Conservation (phyloP, 495 filamentous ascomycete species). For the Xylaria palmicola region DNA sequence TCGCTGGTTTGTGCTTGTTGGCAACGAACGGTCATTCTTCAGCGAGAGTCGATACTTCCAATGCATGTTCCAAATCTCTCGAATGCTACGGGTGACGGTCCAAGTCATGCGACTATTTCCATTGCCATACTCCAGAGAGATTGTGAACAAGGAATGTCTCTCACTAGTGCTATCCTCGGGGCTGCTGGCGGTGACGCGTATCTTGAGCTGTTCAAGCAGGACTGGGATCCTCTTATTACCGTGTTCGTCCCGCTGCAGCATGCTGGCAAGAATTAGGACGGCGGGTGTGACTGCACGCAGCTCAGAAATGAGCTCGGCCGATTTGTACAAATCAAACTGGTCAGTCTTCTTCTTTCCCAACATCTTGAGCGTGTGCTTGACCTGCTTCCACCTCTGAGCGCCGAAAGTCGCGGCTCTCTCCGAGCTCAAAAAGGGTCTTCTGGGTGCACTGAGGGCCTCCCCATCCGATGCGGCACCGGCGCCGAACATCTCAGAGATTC, state of each 20-base stretch:
- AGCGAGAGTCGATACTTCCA: conserved; percentile 84
- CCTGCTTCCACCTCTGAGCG: conserved; percentile 79
- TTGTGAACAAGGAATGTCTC: conserved; percentile 81
- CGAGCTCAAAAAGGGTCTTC: conserved; percentile 51
- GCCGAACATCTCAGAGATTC: conserved; percentile 68
- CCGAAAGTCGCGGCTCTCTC: conserved; percentile 74
- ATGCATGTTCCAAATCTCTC: conserved; percentile 91
- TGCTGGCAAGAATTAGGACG: conserved; percentile 88
- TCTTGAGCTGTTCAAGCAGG: conserved; percentile 89
- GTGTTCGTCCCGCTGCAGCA: conserved; percentile 96
- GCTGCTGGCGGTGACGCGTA: conserved; percentile 75
- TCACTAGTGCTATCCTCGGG: conserved; percentile 64
- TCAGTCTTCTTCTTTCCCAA: conserved; percentile 82
- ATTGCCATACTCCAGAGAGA: conserved; percentile 94
- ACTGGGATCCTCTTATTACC: conserved; percentile 93
- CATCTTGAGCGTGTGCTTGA: conserved; percentile 81
- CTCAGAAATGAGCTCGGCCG: conserved; percentile 93
- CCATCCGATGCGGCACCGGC: conserved; percentile 52
- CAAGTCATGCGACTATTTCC: conserved; percentile 96
- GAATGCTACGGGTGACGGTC: conserved; percentile 82
- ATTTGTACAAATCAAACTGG: conserved; percentile 89
- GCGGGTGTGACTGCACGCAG: conserved; percentile 88
- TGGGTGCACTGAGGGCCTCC: conserved; percentile 43
- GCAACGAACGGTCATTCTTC: conserved; percentile 73
- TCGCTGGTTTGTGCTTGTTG: conserved; percentile 35